Percentiles rank a stretch among this genome's conserved stretches.
Evolutionary conservation across 1,139 yeast genomes (phyloP).

Genomic region (Taphrina flavorubra): DNA sequence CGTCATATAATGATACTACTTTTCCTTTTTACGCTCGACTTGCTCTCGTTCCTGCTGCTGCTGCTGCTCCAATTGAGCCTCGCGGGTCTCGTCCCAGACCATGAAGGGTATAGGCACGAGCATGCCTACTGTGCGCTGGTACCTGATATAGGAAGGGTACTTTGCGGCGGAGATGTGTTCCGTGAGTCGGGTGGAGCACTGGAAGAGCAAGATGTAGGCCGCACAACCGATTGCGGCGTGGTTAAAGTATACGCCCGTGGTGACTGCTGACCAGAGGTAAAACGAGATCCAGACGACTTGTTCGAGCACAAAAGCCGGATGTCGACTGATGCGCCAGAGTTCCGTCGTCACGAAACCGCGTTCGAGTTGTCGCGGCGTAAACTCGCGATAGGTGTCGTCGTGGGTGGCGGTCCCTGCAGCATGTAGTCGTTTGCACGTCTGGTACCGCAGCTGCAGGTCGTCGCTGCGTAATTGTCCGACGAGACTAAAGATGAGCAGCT

Average conservation of each 20-base stretch:
- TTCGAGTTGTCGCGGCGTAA: slow-evolving; percentile 42
- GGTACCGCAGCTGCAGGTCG: slow-evolving; percentile 45
- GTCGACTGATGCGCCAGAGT: slow-evolving; percentile 45
- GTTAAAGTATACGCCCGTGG: slow-evolving; percentile 42
- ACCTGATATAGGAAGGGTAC: slow-evolving; percentile 45
- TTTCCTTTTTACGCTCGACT: background rate
- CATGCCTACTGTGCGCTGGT: slow-evolving; percentile 44
- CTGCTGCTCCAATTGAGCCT: background rate
- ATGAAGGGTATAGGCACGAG: slow-evolving; percentile 43
- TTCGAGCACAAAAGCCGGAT: slow-evolving; percentile 46
- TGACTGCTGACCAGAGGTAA: slow-evolving; percentile 44
- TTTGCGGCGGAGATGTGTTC: slow-evolving; percentile 44
- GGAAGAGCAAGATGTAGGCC: slow-evolving; percentile 44
- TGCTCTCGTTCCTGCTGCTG: background rate
- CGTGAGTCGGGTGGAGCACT: slow-evolving; percentile 46
- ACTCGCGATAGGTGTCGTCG: slow-evolving; percentile 41
- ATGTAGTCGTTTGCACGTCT: slow-evolving; percentile 41
- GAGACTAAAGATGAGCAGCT: slow-evolving; percentile 40
- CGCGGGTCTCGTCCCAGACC: slow-evolving; percentile 42
- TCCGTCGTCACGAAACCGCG: slow-evolving; percentile 47
- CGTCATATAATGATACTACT: background rate
- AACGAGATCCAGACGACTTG: slow-evolving; percentile 46
- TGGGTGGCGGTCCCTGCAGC: slow-evolving; percentile 10
- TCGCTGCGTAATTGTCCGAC: slow-evolving; percentile 45
- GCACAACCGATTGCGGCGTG: slow-evolving; percentile 45